phyloP scores from a whole-genome alignment of 1,284 basidiomycete species.

The Leccinum pseudoinsigne region DNA sequence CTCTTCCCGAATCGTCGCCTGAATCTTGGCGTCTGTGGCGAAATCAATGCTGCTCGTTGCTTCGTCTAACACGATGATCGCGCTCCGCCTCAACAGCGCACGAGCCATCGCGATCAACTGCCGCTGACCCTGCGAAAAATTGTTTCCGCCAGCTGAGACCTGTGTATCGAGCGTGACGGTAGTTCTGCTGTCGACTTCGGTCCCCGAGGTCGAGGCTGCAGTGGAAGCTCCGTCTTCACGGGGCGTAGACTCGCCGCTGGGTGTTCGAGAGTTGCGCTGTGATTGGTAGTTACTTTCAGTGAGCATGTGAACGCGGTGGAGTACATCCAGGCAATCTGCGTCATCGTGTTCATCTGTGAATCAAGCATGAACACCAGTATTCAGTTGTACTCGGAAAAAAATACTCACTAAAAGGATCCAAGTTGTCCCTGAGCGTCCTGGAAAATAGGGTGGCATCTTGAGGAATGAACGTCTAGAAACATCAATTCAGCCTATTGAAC shows the following conservation, averaged over 20 bases:
- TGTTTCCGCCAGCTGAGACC: constrained; percentile 64
- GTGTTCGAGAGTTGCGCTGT: constrained; percentile 36
- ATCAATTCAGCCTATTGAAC: constrained; percentile 3
- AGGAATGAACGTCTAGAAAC: constrained; percentile 73
- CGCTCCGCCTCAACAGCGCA: constrained; percentile 59
- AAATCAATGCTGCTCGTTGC: constrained; percentile 65
- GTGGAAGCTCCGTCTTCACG: constrained; percentile 9
- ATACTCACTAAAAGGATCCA: constrained; percentile 76
- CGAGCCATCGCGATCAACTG: constrained; percentile 71
- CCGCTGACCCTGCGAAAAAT: constrained; percentile 73
- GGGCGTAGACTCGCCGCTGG: constrained; percentile 23
- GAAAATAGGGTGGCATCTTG: constrained; percentile 86
- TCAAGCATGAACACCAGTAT: background rate
- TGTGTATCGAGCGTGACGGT: constrained; percentile 55
- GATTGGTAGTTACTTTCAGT: constrained; percentile 45
- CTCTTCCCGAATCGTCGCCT: constrained; percentile 65
- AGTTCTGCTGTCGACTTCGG: constrained; percentile 38
- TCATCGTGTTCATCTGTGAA: constrained; percentile 75
- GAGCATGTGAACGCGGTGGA: constrained; percentile 52
- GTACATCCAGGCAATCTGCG: constrained; percentile 65
- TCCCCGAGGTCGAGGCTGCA: constrained; percentile 20
- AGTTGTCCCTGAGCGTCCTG: constrained; percentile 82
- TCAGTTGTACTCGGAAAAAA: constrained; percentile 1
- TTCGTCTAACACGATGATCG: constrained; percentile 73
- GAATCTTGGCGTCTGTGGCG: constrained; percentile 62